Percentiles rank a stretch among this genome's conserved stretches.
Conservation (phyloP, 2,329 filamentous ascomycete genomes). For the Aquanectria penicillioides region DNA sequence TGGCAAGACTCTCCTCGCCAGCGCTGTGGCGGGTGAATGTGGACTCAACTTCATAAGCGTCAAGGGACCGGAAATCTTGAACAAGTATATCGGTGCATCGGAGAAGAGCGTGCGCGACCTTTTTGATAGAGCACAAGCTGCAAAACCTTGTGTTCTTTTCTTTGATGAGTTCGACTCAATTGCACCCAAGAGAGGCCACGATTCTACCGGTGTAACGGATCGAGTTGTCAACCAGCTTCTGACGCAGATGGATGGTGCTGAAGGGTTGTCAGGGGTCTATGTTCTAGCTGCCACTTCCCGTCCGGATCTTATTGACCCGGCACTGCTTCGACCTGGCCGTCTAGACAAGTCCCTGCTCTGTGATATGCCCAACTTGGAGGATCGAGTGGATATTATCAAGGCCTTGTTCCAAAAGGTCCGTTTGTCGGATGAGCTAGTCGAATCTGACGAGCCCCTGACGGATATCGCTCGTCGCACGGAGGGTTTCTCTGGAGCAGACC, state of each 20-base stretch:
- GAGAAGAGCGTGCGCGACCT: conserved; percentile 96
- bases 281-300: conserved; percentile 93
- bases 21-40: conserved; percentile 96
- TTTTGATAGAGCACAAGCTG: conserved; percentile 91
- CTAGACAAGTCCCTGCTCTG: conserved; percentile 94
- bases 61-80: conserved; percentile 97
- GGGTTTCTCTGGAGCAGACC: conserved; percentile 92
- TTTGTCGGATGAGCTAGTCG: conserved; percentile 72
- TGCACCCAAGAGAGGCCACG: conserved; percentile 95
- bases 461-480: conserved; percentile 84
- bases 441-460: conserved; percentile 64
- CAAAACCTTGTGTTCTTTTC: conserved; percentile 93
- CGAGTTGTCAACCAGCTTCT: conserved; percentile 97
- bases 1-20: conserved; percentile 94
- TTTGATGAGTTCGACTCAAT: conserved; percentile 99
- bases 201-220: conserved; percentile 98
- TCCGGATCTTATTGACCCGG: conserved; percentile 95
- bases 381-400: conserved; percentile 87
- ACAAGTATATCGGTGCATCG: conserved; percentile 98
- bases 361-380: conserved; percentile 82
- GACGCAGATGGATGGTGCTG: conserved; percentile 98
- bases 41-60: conserved; percentile 98
- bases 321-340: conserved; percentile 88
- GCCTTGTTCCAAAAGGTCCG: conserved; percentile 86
- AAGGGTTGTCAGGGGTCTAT: conserved; percentile 93